A percentile compares a stretch with the other conserved stretches of the same genome.
These are phyloP conservation scores for Posidonia australis DNA, from an alignment of 106 monocot species.

Conservation along the genomic window DNA sequence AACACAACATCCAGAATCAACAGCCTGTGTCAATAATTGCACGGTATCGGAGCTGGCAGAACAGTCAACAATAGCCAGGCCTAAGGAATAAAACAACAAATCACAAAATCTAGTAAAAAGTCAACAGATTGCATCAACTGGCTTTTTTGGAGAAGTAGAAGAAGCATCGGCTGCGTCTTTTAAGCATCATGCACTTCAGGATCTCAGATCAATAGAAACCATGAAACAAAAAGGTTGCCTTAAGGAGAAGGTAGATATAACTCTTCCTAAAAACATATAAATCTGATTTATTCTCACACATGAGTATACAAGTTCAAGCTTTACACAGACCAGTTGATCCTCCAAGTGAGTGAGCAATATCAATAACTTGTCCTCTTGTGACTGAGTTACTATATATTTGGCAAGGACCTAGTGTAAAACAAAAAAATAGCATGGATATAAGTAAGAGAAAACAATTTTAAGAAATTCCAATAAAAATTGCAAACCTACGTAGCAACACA, in stretches of 20 bases:
- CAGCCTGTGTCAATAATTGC: constrained; percentile 38
- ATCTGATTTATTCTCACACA: too few relatives aligned
- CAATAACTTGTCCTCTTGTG: constrained; percentile 31
- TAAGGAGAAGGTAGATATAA: neutral
- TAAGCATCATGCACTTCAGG: neutral
- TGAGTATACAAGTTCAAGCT: neutral
- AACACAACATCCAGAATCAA: constrained; percentile 53
- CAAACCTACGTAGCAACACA: neutral
- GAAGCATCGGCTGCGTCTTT: too few relatives aligned
- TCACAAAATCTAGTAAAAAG: neutral
- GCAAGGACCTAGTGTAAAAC: constrained; percentile 37
- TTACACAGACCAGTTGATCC: constrained; percentile 63
- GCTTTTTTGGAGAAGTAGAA: too few relatives aligned
- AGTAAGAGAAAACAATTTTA: neutral
- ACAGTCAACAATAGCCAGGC: constrained; percentile 74
- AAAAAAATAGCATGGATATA: neutral
- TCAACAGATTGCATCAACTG: neutral
- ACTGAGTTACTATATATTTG: constrained; percentile 41
- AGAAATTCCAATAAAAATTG: neutral
- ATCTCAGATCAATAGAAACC: neutral
- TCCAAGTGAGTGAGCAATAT: constrained; percentile 48
- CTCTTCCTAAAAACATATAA: neutral
- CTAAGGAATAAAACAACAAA: constrained; percentile 22
- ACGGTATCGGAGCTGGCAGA: constrained; percentile 83
- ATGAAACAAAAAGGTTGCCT: neutral